Evolutionary conservation across 352 stramenopile species (phyloP), one percentile per base, ranked within the genome.

Genomic region (Phytopythium boreale): DNA sequence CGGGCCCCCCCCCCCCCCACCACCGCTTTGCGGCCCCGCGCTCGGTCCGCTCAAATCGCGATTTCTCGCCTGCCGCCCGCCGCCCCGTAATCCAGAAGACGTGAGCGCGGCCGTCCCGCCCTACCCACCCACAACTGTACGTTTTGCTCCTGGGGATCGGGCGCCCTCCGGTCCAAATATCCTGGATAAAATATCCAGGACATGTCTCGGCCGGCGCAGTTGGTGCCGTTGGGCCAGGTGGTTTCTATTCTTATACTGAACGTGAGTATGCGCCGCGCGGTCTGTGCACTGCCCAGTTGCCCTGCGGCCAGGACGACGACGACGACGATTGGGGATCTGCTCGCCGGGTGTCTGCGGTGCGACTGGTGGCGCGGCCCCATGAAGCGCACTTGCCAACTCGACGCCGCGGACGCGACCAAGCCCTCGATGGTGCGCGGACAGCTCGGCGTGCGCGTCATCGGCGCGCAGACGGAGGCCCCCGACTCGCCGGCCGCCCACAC

Each of bases 401-500:
- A 29, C 27, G 36, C 17, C 55, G 27, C 47, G 12, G 51, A 43
- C 37, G 29, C 37, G 5, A 1, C 9, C 22, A 66, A 62, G 51
- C 11, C 22, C 31, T 70, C 41, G 44, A 77, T 82, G 71, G 53
- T 71, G 39, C 52, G 64, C 37, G 71, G 66, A 22, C 72, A 82
- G 22, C 70, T 91, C 26, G 80, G 80, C 36, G 71, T 91, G 44
- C 69, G 79, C n/a, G 80, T 93, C 31, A 86, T 93, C 59, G 84
- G 84, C 59, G 72, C 80, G 22, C 71, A 93, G 72, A 88, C 76
- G 19, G 59, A 71, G 29, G 60, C 64, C 14, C 58, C 73, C 10
- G 74, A 75, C 61, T 69, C 66, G 20, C 50, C 69, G 1, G 19
- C 70, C n/a, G 73, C 82, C 14, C 88, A 87, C 67, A 93, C 82